phyloP scores from a whole-genome alignment of 1,284 basidiomycete species.

The Cryptococcus neoformans region DNA sequence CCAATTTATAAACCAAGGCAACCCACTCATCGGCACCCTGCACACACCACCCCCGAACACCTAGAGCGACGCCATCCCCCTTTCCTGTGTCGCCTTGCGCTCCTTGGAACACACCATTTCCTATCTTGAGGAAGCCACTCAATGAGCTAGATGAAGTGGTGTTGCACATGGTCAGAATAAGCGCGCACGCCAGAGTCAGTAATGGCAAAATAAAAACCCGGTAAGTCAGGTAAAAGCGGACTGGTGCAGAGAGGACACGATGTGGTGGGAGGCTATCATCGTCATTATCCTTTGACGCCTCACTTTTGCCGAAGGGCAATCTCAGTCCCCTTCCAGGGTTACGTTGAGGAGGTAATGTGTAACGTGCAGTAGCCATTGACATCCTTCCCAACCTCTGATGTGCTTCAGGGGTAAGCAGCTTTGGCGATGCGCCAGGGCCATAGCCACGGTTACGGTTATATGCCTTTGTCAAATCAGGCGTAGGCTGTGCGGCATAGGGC shows the following conservation, averaged over 20 bases:
- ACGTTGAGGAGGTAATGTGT: slow-evolving; percentile 18
- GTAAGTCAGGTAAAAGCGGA: slow-evolving; percentile 19
- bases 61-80: slow-evolving; percentile 10
- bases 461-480: too few relatives aligned
- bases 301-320: neutral
- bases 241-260: neutral
- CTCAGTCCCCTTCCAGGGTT: neutral
- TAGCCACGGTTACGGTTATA: too few relatives aligned
- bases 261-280: neutral
- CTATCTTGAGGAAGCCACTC: slow-evolving; percentile 12
- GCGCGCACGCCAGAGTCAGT: slow-evolving; percentile 12
- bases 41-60: slow-evolving; percentile 32
- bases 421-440: slow-evolving; percentile 1
- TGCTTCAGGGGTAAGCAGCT: slow-evolving; percentile 19
- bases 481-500: too few relatives aligned
- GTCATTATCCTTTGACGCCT: neutral
- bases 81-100: neutral
- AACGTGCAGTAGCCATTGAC: slow-evolving; percentile 34
- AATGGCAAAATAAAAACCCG: slow-evolving; percentile 20
- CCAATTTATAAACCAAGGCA: neutral
- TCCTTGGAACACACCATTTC: slow-evolving; percentile 17
- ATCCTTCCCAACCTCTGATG: slow-evolving; percentile 32
- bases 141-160: slow-evolving; percentile 3
- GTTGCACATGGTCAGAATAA: slow-evolving; percentile 21
- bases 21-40: slow-evolving; percentile 4